These are phyloP conservation scores for Rhazya stricta DNA, from an alignment of 257 asterid species.

Conservation along the genomic window DNA sequence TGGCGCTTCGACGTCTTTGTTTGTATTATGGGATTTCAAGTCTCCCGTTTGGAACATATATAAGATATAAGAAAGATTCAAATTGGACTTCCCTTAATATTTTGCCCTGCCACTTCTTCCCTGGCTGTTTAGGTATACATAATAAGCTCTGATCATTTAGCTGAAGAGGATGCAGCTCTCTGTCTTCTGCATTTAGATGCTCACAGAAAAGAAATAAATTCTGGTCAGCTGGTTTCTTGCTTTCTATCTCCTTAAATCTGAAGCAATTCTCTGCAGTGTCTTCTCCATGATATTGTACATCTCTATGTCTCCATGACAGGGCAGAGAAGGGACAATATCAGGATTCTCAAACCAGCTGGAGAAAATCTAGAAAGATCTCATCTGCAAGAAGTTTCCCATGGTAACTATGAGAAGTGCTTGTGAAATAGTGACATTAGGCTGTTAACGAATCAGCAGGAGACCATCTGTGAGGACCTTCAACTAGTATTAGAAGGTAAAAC, in stretches of 20 bases:
- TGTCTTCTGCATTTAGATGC: constrained; percentile 39
- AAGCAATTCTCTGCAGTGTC: background rate
- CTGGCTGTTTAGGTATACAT: constrained; percentile 31
- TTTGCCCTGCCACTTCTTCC: background rate
- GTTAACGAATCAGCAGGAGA: background rate
- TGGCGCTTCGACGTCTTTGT: too few relatives aligned
- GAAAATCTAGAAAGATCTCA: constrained; percentile 8
- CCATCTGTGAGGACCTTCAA: constrained; percentile 16
- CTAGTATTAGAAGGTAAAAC: constrained; percentile 23
- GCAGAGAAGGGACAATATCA: constrained; percentile 11
- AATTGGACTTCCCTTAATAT: background rate
- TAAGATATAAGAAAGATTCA: too few relatives aligned
- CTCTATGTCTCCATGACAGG: constrained; percentile 21
- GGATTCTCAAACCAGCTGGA: background rate
- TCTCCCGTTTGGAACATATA: too few relatives aligned
- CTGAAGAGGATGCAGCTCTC: constrained; percentile 47
- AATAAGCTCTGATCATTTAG: constrained; percentile 34
- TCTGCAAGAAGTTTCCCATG: background rate
- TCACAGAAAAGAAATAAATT: constrained; percentile 7
- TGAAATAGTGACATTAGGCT: background rate
- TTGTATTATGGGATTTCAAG: background rate
- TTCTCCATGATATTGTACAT: constrained; percentile 1
- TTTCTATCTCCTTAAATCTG: constrained; percentile 1
- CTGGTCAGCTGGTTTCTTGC: constrained; percentile 13
- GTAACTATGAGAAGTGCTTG: background rate